A percentile compares a stretch with the other conserved stretches of the same genome.
These are phyloP conservation scores for Pezicula carpinea DNA, from an alignment of 2,329 filamentous ascomycete species.

Conservation along the genomic window DNA sequence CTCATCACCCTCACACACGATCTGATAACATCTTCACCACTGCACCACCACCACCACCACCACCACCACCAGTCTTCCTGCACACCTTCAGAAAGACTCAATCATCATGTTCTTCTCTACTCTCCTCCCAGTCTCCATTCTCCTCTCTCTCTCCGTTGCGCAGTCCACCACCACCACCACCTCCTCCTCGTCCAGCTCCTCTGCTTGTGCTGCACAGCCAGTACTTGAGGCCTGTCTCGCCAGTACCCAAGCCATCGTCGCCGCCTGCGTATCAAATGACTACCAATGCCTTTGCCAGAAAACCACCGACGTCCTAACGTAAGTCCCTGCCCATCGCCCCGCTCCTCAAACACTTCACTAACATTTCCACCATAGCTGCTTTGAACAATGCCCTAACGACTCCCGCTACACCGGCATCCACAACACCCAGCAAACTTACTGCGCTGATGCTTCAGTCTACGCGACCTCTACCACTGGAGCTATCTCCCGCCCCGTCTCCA, in stretches of 20 bases:
- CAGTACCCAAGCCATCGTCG: slow-evolving; percentile 31
- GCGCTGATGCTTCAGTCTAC: slow-evolving; percentile 19
- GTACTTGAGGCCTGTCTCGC: slow-evolving; percentile 34
- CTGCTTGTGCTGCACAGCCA: slow-evolving; percentile 29
- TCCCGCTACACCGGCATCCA: slow-evolving; percentile 19
- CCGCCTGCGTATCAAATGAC: slow-evolving; percentile 29
- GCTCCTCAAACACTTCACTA: slow-evolving; percentile 4
- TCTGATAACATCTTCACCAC: too few relatives aligned
- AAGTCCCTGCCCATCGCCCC: slow-evolving; percentile 13
- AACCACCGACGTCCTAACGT: slow-evolving; percentile 48
- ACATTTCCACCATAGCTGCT: slow-evolving; percentile 41
- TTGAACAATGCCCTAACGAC: slow-evolving; percentile 57
- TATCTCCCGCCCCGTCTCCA: slow-evolving; percentile 14
- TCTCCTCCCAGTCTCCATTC: slow-evolving; percentile 20
- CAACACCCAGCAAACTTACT: slow-evolving; percentile 19
- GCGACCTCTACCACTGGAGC: slow-evolving; percentile 10
- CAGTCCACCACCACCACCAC: slow-evolving; percentile 18
- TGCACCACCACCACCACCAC: too few relatives aligned
- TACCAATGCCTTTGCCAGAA: slow-evolving; percentile 51
- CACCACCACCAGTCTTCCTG: too few relatives aligned
- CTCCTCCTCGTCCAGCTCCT: slow-evolving; percentile 7
- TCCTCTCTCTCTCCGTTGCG: slow-evolving; percentile 24
- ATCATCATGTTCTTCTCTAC: slow-evolving; percentile 19
- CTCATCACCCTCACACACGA: too few relatives aligned
- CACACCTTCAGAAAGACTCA: background rate